Base-by-base conservation (phyloP, 129 eudicot genomes). In the Calendula officinalis region DNA sequence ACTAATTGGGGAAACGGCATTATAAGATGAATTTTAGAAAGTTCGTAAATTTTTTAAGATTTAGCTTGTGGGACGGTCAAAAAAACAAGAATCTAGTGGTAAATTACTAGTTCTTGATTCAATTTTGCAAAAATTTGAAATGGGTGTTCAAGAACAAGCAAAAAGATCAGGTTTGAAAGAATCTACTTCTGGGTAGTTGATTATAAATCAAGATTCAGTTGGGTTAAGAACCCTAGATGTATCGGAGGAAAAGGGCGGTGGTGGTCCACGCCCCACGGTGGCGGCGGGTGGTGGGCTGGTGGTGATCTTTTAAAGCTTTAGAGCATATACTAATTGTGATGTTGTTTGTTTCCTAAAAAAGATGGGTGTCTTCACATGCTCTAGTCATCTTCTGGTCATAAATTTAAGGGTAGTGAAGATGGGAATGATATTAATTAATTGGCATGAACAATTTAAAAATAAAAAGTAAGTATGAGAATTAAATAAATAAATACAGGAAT, bases 341-440 rank as follows among this genome's bases (percentile, higher is more conserved):
- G 16, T 56, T 41, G 62, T 50, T 77, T 66, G 75, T 64, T 60
- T 70, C 0, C 39, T 50, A 22, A 22, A 75, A 67, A 59, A 44
- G 70, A 77, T 65, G 70, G 75, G 48, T 74, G 83, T 70, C 75
- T 69, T 75, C 78, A 82, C 81, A 70, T 82, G 80, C 80, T 66
- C 78, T 69, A 74, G 71, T 62, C 82, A 52, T 60, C 41, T 60
- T 58, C 68, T 67, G 44, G 3, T 51, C n/a, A 7, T 49, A 15
- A 52, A 58, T 58, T 56, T 4, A 60, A 27, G 33, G 32, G 22
- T 35, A 49, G 57, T 60, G 68, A 75, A 51, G 69, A 68, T 68
- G 75, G 40, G 70, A 60, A 68, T 75, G 51, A 7, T 41, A 53
- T 41, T 39, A 38, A 42, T 73, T 64, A 53, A 51, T 60, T 35